Percentiles rank a stretch among this genome's conserved stretches.
Conservation (phyloP, 1,284 basidiomycete genomes). For the Naganishia cerealis region DNA sequence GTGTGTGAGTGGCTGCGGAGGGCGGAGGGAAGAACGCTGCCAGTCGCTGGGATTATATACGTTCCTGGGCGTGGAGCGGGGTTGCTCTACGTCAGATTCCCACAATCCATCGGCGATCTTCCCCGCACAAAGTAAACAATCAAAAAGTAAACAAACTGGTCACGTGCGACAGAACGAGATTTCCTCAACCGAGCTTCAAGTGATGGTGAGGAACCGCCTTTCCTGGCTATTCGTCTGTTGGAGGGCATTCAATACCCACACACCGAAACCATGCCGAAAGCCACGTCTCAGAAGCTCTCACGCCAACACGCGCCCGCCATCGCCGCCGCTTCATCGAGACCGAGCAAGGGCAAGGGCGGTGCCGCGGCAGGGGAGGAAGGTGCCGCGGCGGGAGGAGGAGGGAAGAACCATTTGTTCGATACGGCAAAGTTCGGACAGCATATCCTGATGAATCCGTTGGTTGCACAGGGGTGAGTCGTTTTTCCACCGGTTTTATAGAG, state of each 20-base stretch:
- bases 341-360: constrained; percentile 44
- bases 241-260: not conserved
- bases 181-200: constrained; percentile 11
- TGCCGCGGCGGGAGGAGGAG: constrained; percentile 58
- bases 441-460: constrained; percentile 90
- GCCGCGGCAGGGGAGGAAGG: constrained; percentile 34
- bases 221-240: no score
- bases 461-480: constrained; percentile 74
- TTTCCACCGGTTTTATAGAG: not conserved
- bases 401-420: constrained; percentile 82
- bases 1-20: not conserved
- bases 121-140: constrained; percentile 9
- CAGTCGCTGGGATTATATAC: constrained; percentile 9
- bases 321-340: constrained; percentile 53
- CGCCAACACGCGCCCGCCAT: constrained; percentile 62
- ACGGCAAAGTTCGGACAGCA: constrained; percentile 94
- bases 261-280: constrained; percentile 74
- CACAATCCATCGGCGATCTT: not conserved
- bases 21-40: not conserved
- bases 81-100: constrained; percentile 17
- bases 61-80: not conserved
- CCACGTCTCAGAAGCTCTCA: constrained; percentile 77
- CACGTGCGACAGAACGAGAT: constrained; percentile 7
- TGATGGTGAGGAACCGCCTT: not conserved
- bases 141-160: not conserved